phyloP scores from a whole-genome alignment of 108 stramenopile genomes.

The Conticribra weissflogii region DNA sequence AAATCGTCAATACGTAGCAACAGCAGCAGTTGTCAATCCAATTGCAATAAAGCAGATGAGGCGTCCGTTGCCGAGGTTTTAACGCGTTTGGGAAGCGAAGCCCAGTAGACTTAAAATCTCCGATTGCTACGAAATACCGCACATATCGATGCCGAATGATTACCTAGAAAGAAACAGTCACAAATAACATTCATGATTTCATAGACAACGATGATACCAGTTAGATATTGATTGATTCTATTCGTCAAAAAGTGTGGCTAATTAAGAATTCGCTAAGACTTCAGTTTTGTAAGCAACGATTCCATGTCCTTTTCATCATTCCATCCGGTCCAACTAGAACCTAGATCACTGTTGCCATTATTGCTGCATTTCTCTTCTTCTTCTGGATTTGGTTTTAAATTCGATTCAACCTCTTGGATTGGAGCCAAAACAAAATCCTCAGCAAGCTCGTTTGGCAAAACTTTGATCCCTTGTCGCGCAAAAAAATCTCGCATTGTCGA shows the following conservation, averaged over 20 bases:
- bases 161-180: too few species aligned
- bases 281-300: conserved; percentile 14
- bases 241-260: not conserved
- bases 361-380: too few species aligned
- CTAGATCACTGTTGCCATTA: too few species aligned
- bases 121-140: too few species aligned
- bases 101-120: not conserved
- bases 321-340: too few species aligned
- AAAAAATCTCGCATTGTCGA: conserved; percentile 65
- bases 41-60: conserved; percentile 5
- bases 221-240: too few species aligned
- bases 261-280: not conserved
- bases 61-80: conserved; percentile 16
- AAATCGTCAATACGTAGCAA: not conserved
- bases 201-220: too few species aligned
- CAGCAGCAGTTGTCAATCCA: not conserved
- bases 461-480: conserved; percentile 53
- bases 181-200: too few species aligned
- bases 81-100: conserved; percentile 17
- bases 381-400: too few species aligned
- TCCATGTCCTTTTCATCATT: conserved; percentile 35
- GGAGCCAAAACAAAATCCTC: conserved; percentile 48
- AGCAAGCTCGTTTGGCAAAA: conserved; percentile 27
- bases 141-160: too few species aligned
- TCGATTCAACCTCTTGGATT: not conserved